A percentile compares a stretch with the other conserved stretches of the same genome.
Conservation (phyloP, 2,329 filamentous ascomycete genomes). For the Pseudonectria buxi region DNA sequence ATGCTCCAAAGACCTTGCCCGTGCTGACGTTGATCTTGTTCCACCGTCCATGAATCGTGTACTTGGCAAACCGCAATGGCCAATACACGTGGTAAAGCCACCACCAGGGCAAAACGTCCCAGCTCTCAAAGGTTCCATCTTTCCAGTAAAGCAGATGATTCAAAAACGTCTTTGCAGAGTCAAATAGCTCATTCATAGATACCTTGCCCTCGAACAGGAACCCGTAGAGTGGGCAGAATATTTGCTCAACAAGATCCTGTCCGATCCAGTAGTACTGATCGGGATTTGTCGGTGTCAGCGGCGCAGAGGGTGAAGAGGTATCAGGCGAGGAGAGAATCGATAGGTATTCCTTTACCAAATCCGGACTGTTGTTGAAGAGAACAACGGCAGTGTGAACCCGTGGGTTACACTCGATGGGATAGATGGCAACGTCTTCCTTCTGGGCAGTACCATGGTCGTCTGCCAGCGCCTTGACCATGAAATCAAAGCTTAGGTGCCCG, state of each 20-base stretch:
- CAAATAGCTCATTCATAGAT: conserved; percentile 12
- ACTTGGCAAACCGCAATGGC: conserved; percentile 42
- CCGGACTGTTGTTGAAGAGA: conserved; percentile 45
- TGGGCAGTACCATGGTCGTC: conserved; percentile 4
- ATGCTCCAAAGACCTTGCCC: conserved; percentile 26
- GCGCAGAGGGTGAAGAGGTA: conserved; percentile 6
- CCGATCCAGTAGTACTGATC: conserved; percentile 55
- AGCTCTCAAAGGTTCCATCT: conserved; percentile 45
- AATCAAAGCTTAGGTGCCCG: conserved; percentile 67
- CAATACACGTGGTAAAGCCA: conserved; percentile 52
- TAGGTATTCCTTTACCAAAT: conserved; percentile 48
- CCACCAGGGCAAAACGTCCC: conserved; percentile 52
- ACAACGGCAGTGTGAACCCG: conserved; percentile 61
- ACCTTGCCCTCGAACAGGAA: conserved; percentile 17
- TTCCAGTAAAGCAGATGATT: conserved; percentile 43
- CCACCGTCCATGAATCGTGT: conserved; percentile 47
- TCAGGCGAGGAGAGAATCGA: conserved; percentile 30
- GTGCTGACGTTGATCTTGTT: conserved; percentile 63
- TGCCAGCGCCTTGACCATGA: conserved; percentile 46
- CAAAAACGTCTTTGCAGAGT: conserved; percentile 21
- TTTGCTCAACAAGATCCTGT: conserved; percentile 52
- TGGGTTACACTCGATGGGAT: conserved; percentile 67
- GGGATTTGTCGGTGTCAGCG: conserved; percentile 15
- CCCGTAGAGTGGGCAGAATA: conserved; percentile 40
- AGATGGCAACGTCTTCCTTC: conserved; percentile 35